Evolutionary conservation across 768 basidiomycete species (phyloP).

Genomic region (Russula compacta): DNA sequence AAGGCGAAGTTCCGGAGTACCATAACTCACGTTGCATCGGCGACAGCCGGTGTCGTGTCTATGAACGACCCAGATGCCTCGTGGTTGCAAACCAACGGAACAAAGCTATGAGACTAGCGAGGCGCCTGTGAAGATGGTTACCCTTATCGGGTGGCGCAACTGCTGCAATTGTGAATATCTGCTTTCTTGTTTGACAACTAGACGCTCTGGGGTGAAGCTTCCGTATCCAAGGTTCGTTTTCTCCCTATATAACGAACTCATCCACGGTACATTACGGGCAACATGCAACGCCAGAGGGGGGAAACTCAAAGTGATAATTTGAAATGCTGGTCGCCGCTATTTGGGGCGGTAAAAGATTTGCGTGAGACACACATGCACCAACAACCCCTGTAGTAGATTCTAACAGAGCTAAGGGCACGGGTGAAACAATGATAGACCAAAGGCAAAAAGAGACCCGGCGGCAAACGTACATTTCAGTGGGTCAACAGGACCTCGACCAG

Average conservation of each 20-base stretch:
- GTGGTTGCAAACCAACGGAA: not conserved
- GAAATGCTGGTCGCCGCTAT: not conserved
- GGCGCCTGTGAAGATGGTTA: not conserved
- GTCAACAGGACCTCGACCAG: not conserved
- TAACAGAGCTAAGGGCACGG: not conserved
- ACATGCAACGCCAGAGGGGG: not conserved
- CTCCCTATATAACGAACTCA: not conserved
- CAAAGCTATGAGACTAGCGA: not conserved
- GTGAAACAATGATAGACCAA: not conserved
- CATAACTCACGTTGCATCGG: not conserved
- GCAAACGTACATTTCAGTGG: not conserved
- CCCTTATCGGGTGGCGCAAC: not conserved
- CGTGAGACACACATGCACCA: not conserved
- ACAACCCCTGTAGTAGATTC: not conserved
- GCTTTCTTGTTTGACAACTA: not conserved
- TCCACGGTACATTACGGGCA: not conserved
- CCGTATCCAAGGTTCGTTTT: not conserved
- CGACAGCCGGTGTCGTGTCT: not conserved
- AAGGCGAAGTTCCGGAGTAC: not conserved
- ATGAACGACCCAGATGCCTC: not conserved
- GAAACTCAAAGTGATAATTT: constrained; percentile 1
- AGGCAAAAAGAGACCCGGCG: not conserved
- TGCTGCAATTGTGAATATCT: not conserved
- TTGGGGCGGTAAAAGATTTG: not conserved
- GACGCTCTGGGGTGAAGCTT: not conserved